A percentile compares a stretch with the other conserved stretches of the same genome.
phyloP scores from a whole-genome alignment of 2,329 filamentous ascomycete genomes.

The Fusarium vanettenii region DNA sequence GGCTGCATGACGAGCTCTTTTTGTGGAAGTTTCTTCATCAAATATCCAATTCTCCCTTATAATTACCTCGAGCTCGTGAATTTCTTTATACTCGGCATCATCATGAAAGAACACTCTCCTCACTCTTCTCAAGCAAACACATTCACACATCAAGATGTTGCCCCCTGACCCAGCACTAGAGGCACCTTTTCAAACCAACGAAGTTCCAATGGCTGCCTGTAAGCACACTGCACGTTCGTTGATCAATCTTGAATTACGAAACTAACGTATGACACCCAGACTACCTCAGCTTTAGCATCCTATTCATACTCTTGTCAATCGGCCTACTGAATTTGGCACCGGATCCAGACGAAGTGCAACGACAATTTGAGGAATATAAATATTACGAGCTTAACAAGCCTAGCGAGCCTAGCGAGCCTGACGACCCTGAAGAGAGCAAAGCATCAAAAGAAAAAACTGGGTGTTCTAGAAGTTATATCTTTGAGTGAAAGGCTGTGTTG shows the following conservation, averaged over 20 bases:
- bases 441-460: no score
- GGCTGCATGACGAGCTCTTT: background rate
- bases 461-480: no score
- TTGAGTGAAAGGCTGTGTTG: background rate
- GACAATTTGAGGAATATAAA: background rate
- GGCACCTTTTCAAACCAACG: background rate
- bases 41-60: background rate
- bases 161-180: background rate
- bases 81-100: background rate
- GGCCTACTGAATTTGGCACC: background rate
- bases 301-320: background rate
- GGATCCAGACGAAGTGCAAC: background rate
- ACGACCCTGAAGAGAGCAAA: no score
- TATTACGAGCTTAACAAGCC: no score
- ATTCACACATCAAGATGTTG: background rate
- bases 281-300: background rate
- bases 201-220: background rate
- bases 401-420: no score
- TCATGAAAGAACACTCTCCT: background rate
- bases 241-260: background rate
- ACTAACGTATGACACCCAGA: background rate
- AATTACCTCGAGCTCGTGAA: background rate
- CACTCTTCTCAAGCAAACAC: background rate
- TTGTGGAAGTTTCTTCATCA: background rate
- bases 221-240: background rate